A percentile compares a stretch with the other conserved stretches of the same genome.
phyloP scores from a whole-genome alignment of 208 protist genomes.

The Wallacemonas sp. region DNA sequence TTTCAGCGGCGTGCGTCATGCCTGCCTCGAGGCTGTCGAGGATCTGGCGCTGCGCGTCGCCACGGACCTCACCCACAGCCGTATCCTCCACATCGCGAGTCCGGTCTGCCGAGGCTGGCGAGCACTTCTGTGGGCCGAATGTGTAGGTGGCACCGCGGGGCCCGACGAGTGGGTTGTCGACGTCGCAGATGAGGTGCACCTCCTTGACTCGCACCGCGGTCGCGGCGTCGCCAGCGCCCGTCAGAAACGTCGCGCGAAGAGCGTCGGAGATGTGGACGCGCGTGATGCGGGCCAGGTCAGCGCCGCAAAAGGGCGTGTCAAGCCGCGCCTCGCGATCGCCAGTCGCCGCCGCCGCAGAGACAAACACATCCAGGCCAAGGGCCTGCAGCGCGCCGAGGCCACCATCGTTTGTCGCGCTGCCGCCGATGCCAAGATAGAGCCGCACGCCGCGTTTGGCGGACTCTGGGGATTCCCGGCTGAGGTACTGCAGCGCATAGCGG shows the following conservation, averaged over 20 bases:
- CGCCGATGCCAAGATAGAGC: slow-evolving; percentile 75
- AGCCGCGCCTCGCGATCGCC: slow-evolving; percentile 20
- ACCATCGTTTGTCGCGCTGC: slow-evolving; percentile 85
- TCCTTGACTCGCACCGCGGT: slow-evolving; percentile 7
- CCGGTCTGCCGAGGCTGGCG: slow-evolving; percentile 14
- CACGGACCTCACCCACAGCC: slow-evolving; percentile 42
- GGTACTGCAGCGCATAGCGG: slow-evolving; percentile 49
- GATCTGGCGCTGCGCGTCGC: slow-evolving; percentile 27
- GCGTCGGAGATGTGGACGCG: slow-evolving; percentile 29
- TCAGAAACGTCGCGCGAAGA: slow-evolving; percentile 25
- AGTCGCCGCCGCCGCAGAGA: background rate
- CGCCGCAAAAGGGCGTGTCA: slow-evolving; percentile 46
- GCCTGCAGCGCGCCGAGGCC: slow-evolving; percentile 78
- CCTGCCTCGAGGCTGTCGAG: slow-evolving; percentile 48
- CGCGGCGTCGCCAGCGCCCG: background rate
- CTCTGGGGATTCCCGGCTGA: slow-evolving; percentile 11
- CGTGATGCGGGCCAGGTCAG: slow-evolving; percentile 41
- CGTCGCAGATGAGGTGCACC: slow-evolving; percentile 76
- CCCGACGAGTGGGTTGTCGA: slow-evolving; percentile 69
- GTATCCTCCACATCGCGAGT: slow-evolving; percentile 23
- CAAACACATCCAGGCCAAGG: slow-evolving; percentile 62
- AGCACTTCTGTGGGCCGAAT: slow-evolving; percentile 84
- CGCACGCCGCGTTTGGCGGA: slow-evolving; percentile 23
- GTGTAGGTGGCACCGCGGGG: slow-evolving; percentile 61
- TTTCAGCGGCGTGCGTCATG: slow-evolving; percentile 54